Conservation (phyloP, 441 rosid genomes). For the Populus trichocarpa region DNA sequence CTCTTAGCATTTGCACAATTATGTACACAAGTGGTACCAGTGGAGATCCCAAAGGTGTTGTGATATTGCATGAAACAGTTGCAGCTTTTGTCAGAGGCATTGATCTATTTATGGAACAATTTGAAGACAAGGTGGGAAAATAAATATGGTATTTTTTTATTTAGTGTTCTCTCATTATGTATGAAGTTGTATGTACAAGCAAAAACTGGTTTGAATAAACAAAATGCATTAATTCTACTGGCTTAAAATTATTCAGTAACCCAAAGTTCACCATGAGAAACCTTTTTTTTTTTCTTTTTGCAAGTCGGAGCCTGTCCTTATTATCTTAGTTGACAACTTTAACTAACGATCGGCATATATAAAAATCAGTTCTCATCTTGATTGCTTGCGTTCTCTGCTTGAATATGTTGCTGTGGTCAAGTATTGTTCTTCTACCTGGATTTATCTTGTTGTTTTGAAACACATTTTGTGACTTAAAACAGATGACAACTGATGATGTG, state of each 20-base stretch:
- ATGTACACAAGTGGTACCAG: conserved; percentile 98
- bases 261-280: neutral
- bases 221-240: neutral
- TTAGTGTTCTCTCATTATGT: neutral
- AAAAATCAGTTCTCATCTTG: neutral
- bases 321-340: neutral
- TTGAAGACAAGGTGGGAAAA: conserved; percentile 75
- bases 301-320: neutral
- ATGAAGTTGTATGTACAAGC: neutral
- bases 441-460: conserved; percentile 8
- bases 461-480: conserved; percentile 15
- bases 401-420: neutral
- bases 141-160: neutral
- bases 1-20: conserved; percentile 70
- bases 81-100: conserved; percentile 52
- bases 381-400: neutral
- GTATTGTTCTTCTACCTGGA: neutral
- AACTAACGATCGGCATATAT: neutral
- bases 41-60: conserved; percentile 96
- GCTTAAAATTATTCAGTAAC: neutral
- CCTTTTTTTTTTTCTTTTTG: neutral
- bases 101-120: conserved; percentile 78
- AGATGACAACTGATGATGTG: conserved; percentile 90
- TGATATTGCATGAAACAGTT: conserved; percentile 74
- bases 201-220: neutral